Evolutionary conservation across 768 basidiomycete genomes (phyloP).

Genomic region (Mycena haematopus): DNA sequence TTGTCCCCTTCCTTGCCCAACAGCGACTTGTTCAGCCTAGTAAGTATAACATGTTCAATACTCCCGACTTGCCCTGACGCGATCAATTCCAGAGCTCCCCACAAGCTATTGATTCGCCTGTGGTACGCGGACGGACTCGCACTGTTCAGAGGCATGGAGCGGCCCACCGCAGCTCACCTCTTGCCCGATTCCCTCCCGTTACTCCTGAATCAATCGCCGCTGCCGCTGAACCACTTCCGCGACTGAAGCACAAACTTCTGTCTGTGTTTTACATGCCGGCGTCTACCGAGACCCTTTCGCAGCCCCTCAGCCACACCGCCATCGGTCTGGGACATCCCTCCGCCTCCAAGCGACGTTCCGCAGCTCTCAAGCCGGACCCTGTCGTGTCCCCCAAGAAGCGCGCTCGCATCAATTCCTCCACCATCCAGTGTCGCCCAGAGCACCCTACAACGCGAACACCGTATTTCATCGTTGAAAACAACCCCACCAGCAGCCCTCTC

Average conservation of each 20-base stretch:
- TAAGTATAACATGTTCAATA: neutral
- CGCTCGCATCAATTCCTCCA: conserved; percentile 16
- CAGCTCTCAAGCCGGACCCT: conserved; percentile 1
- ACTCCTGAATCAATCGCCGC: neutral
- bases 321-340: conserved; percentile 23
- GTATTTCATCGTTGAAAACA: neutral
- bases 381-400: neutral
- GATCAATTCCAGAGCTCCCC: conserved; percentile 1
- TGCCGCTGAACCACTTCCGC: neutral
- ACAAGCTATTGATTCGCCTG: conserved; percentile 4
- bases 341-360: neutral
- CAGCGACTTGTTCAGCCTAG: conserved; percentile 12
- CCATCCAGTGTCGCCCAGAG: conserved; percentile 8
- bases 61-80: neutral
- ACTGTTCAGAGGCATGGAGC: neutral
- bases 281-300: neutral
- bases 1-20: conserved; percentile 9
- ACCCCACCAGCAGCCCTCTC: neutral
- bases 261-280: neutral
- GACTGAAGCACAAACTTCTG: neutral
- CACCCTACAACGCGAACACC: neutral
- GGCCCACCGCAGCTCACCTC: neutral
- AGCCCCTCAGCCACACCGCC: neutral
- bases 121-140: no score
- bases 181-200: neutral